Base-by-base conservation (phyloP, 2,329 filamentous ascomycete genomes). In the Rutstroemia sydowiana region DNA sequence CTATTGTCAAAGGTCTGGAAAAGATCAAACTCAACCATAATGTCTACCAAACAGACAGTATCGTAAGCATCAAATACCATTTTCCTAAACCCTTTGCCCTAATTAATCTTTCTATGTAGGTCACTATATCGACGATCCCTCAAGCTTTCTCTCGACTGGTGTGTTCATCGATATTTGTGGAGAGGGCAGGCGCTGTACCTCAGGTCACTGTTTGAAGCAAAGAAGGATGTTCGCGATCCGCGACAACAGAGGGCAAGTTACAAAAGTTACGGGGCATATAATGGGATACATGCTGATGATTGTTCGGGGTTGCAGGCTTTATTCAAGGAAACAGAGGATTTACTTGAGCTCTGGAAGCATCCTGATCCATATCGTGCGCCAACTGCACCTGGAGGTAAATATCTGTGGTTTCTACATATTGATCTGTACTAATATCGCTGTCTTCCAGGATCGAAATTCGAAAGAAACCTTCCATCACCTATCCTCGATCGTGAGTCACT, bases 131-230 rank as follows among this genome's bases (percentile, higher is more conserved):
- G 92, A 67, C 88, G 90, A 62, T 90, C 90, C 23, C 72, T 98
- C 67, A 96, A 96, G 78, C 83, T 96, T 59, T 80, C 93, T 39
- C 82, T 97, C 60, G 90, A 96, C 75, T 98, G 93, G 93, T 82
- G 89, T 53, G 90, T 97, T 57, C 88, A 96, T 69, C 82, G 93
- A 61, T 82, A 92, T 65, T 73, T 96, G 56, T 98, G 93, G 92
- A 86, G 93, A 63, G 91, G 92, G 57, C 93, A 97, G 71, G 93
- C 93, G 30, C 75, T 97, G 58, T 97, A 98, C 70, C 95, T 98
- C 64, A 85, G 93, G 63, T 90, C 87, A 34, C 78, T 97, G 13
- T 98, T 97, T 68, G 93, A 98, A 69, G 89, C 89, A 53, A 97
- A 98, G 71, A 88, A 82, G 68, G 76, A 89, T 67, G 76, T 97